phyloP scores from a whole-genome alignment of 257 asterid species.

The Marsdenia floribunda region DNA sequence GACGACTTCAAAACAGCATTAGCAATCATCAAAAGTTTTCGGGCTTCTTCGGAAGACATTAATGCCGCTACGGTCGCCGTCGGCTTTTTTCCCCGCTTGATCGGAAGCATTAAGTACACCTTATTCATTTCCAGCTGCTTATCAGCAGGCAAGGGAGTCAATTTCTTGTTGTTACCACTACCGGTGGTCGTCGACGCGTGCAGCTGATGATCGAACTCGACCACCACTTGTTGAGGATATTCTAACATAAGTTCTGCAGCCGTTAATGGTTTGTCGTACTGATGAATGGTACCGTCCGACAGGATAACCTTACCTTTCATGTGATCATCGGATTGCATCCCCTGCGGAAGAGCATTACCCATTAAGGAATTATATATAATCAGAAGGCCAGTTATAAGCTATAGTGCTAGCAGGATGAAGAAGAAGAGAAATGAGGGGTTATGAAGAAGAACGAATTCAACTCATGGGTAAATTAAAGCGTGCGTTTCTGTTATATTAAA shows the following conservation, averaged over 20 bases:
- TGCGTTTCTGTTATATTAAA: constrained; percentile 32
- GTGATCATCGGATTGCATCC: constrained; percentile 14
- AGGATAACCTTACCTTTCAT: constrained; percentile 52
- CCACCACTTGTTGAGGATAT: constrained; percentile 66
- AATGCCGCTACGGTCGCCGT: constrained; percentile 19
- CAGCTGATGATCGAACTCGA: constrained; percentile 38
- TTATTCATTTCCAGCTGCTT: constrained; percentile 52
- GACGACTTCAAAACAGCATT: constrained; percentile 32
- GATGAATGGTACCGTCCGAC: constrained; percentile 48
- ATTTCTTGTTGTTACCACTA: constrained; percentile 23
- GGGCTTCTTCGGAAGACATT: constrained; percentile 48
- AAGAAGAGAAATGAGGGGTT: background rate
- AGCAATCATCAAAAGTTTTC: constrained; percentile 28
- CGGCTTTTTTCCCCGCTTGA: constrained; percentile 38
- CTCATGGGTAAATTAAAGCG: constrained; percentile 25
- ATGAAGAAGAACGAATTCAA: no score
- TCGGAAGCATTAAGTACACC: constrained; percentile 58
- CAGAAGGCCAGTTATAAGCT: no score
- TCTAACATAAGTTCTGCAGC: constrained; percentile 87
- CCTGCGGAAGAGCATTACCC: constrained; percentile 55
- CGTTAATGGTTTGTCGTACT: constrained; percentile 51
- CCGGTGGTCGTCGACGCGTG: background rate
- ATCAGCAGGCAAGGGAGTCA: constrained; percentile 69
- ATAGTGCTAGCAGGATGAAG: no score
- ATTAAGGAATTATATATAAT: constrained; percentile 13